Base-by-base conservation (phyloP, 2,329 filamentous ascomycete species). In the Trichophyton benhamiae region DNA sequence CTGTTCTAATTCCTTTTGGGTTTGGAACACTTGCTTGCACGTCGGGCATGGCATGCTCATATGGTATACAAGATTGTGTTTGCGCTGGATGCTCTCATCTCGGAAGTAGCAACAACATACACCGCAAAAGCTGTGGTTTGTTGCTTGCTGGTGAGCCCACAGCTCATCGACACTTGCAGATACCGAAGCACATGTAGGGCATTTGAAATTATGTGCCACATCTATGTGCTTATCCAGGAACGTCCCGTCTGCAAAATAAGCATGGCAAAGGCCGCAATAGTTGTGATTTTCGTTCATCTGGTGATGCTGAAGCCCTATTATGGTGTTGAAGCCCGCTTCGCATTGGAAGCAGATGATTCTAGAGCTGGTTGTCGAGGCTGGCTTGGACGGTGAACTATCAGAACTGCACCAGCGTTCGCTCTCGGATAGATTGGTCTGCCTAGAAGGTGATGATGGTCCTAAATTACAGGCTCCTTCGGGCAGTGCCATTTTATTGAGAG, bases 221-320 rank as follows among this genome's bases (percentile, higher is more conserved):
- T 61, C 42, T 27, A 57, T 61, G 49, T 66, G 65, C 30, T 36
- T 55, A 15, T 62, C 9, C 11, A 63, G 49, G 6, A 59, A n/a
- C 5, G 17, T 57, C 6, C 36, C 15, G n/a, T 65, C 62, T 11
- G 42, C 55, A 38, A 66, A 66, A n/a, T 63, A 66, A 17, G 60
- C 58, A 9, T 58, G 49, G 25, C 65, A 66, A 44, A 58, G 42
- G 13, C 62, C 36, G 60, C 65, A 66, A 48, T 64, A 66, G 20
- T 62, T 63, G 49, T 66, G 65, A 13, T 55, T 59, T 22, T 57
- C 41, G 25, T 41, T 58, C 57, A 64, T 63, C 46, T 66, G 65
- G 33, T 66, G 65, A 46, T 63, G 63, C 3, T 65, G 65, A 20
- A 66, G 62, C 3, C 52, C 60, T 20, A 63, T 22, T 5, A 64